Conservation (phyloP, 2,329 filamentous ascomycete species). For the Aspergillus fumigatiaffinis region DNA sequence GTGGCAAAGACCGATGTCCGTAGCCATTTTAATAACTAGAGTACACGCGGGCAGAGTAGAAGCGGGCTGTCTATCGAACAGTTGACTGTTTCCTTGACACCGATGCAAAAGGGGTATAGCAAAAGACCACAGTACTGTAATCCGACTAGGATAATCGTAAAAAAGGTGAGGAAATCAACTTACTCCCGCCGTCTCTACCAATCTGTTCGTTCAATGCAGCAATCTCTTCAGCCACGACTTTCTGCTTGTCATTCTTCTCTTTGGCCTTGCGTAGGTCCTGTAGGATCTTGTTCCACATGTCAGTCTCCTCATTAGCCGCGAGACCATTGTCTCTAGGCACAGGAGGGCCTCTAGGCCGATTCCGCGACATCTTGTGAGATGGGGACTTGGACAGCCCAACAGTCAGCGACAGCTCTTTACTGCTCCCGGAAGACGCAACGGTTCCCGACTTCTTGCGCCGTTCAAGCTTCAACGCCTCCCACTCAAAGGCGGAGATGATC, state of each 20-base stretch:
- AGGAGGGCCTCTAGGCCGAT: slow-evolving; percentile 37
- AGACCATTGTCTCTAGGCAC: slow-evolving; percentile 39
- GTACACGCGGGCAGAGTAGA: no score
- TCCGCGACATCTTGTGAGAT: slow-evolving; percentile 35
- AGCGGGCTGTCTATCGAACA: neutral
- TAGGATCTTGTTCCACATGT: slow-evolving; percentile 44
- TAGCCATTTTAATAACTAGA: no score
- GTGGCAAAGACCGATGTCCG: no score
- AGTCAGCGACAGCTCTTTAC: slow-evolving; percentile 3
- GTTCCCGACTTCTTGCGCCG: slow-evolving; percentile 8
- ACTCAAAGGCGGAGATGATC: slow-evolving; percentile 21
- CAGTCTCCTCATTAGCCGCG: slow-evolving; percentile 43
- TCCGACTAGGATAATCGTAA: neutral
- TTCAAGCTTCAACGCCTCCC: slow-evolving; percentile 24
- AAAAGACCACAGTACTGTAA: neutral
- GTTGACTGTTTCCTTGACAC: no score
- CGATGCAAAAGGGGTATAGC: no score
- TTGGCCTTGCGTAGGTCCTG: slow-evolving; percentile 42
- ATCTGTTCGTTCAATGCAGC: slow-evolving; percentile 43
- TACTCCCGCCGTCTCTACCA: slow-evolving; percentile 38
- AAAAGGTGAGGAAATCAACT: slow-evolving; percentile 20
- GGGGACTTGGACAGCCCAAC: slow-evolving; percentile 1
- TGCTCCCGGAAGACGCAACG: slow-evolving; percentile 6
- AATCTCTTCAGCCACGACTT: slow-evolving; percentile 38
- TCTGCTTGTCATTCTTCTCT: slow-evolving; percentile 43